These are phyloP conservation scores for Baudoinia panamericana DNA, from an alignment of 495 filamentous ascomycete species.

Conservation along the genomic window DNA sequence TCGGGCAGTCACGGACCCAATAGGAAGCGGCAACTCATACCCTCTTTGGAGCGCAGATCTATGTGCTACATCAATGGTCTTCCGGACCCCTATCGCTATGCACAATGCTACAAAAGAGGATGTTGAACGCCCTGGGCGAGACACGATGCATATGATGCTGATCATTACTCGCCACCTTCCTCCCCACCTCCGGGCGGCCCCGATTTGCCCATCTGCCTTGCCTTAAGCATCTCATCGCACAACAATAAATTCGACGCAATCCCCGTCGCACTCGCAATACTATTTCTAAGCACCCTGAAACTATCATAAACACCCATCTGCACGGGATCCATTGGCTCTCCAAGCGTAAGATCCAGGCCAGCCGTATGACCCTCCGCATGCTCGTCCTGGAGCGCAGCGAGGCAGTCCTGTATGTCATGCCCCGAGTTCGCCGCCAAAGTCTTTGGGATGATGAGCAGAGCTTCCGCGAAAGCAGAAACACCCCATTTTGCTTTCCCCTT, in stretches of 20 bases:
- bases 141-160: too few species aligned
- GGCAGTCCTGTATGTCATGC: slow-evolving; percentile 86
- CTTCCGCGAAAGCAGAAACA: slow-evolving; percentile 87
- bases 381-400: slow-evolving; percentile 79
- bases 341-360: slow-evolving; percentile 72
- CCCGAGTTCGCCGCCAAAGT: slow-evolving; percentile 92
- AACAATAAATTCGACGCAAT: slow-evolving; percentile 92
- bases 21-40: too few species aligned
- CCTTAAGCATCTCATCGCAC: slow-evolving; percentile 95
- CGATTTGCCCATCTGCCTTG: slow-evolving; percentile 66
- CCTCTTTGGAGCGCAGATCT: too few species aligned
- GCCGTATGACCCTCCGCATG: slow-evolving; percentile 69
- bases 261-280: slow-evolving; percentile 80
- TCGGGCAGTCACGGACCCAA: too few species aligned
- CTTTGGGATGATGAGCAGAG: slow-evolving; percentile 88
- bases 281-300: slow-evolving; percentile 86
- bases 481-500: slow-evolving; percentile 97
- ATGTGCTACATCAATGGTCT: too few species aligned
- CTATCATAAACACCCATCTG: slow-evolving; percentile 90
- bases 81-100: too few species aligned
- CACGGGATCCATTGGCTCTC: slow-evolving; percentile 91
- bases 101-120: too few species aligned
- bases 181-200: slow-evolving; percentile 9
- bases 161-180: slow-evolving; percentile 9
- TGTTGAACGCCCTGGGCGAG: too few species aligned